Evolutionary conservation across 352 stramenopile genomes (phyloP), one percentile per base, ranked within the genome.

Genomic region (Phytophthora podocarpi): DNA sequence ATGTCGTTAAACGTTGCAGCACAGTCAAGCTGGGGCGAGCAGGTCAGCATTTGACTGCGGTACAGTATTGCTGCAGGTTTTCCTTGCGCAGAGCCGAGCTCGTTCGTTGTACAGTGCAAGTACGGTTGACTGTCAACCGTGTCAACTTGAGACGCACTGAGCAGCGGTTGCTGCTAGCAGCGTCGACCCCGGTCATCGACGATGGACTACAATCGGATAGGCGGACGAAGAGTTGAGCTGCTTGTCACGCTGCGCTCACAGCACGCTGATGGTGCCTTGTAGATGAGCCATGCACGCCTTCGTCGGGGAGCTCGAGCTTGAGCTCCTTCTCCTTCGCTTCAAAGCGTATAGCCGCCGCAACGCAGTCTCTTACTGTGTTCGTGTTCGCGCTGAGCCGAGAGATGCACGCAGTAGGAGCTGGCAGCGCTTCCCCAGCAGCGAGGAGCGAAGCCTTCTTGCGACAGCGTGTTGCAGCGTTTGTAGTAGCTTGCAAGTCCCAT

Each of bases 391-490:
- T n/a, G n/a, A n/a, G n/a, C n/a, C n/a, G 48, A 39, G 7, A 43
- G 45, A 59, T 59, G 56, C 31, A 59, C 21, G 40, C 26, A 28
- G 42, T 47, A 55, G 40, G 37, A 53, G 39, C n/a, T 16, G 26
- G 30, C 40, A 27, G 32, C 28, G n/a, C n/a, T n/a, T n/a, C n/a
- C n/a, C n/a, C n/a, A n/a, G n/a, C 45, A 64, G 55, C 45, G 54
- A 63, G 49, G 43, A 48, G 36, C 13, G 27, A n/a, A n/a, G n/a
- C n/a, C n/a, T n/a, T 16, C 46, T 65, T 65, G 37, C 57, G 30
- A 36, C 57, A 59, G 57, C 37, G 24, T 30, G 20, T 39, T 59
- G 28, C 37, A 39, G 26, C 36, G 3, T 5, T 55, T 5, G 26
- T 26, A 34, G 53, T 35, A 47, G 9, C 18, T 26, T 18, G 21